These are phyloP conservation scores for Yamadazyma jaroonii DNA, from an alignment of 1,139 yeast genomes.

Conservation along the genomic window DNA sequence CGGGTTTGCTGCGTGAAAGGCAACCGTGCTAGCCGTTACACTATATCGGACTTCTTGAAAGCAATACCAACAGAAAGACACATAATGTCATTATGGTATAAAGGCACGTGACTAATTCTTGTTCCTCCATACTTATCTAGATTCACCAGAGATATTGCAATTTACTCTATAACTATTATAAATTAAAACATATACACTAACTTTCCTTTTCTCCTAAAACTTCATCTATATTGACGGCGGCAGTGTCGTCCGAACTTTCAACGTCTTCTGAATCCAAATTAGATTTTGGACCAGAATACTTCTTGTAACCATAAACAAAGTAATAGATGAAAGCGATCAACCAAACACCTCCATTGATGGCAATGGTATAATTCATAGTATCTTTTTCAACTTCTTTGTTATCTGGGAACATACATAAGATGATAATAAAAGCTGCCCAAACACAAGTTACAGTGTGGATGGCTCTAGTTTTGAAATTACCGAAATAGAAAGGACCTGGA, in stretches of 20 bases:
- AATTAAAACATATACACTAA: not conserved
- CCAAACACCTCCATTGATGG: slow-evolving; percentile 37
- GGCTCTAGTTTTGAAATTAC: slow-evolving; percentile 40
- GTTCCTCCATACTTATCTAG: too few species aligned
- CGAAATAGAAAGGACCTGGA: slow-evolving; percentile 67
- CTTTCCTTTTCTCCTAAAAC: slow-evolving; percentile 7
- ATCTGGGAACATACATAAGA: slow-evolving; percentile 41
- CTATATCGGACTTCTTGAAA: slow-evolving; percentile 54
- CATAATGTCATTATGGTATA: too few species aligned
- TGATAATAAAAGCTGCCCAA: slow-evolving; percentile 31
- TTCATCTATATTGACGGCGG: slow-evolving; percentile 8
- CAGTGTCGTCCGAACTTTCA: slow-evolving; percentile 8
- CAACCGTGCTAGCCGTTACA: slow-evolving; percentile 83
- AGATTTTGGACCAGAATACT: slow-evolving; percentile 36
- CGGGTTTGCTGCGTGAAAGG: slow-evolving; percentile 82
- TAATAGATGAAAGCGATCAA: slow-evolving; percentile 25
- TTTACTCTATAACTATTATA: too few species aligned
- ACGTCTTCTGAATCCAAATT: slow-evolving; percentile 22
- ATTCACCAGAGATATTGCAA: too few species aligned
- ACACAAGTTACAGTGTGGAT: slow-evolving; percentile 22
- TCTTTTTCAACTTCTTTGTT: slow-evolving; percentile 22
- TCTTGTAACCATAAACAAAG: slow-evolving; percentile 26
- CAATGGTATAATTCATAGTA: slow-evolving; percentile 37
- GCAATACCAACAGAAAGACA: too few species aligned
- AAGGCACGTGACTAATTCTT: too few species aligned